These are phyloP conservation scores for Brettanomyces naardenensis DNA, from an alignment of 805 yeast species.

Conservation along the genomic window DNA sequence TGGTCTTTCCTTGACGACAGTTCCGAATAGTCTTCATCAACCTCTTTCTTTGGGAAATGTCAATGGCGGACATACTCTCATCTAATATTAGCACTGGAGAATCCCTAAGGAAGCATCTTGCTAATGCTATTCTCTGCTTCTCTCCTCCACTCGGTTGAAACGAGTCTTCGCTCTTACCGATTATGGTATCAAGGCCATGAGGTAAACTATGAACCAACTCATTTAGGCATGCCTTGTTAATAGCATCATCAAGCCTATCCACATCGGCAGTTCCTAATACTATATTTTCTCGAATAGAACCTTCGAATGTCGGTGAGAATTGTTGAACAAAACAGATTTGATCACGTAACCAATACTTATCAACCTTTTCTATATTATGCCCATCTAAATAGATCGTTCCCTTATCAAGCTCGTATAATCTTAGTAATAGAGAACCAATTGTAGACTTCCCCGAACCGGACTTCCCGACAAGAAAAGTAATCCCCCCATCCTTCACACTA, in stretches of 20 bases:
- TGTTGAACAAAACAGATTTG: constrained; percentile 74
- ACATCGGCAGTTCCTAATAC: not conserved
- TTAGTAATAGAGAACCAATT: constrained; percentile 51
- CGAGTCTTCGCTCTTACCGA: constrained; percentile 28
- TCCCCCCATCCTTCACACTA: constrained; percentile 33
- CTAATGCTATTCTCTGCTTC: constrained; percentile 73
- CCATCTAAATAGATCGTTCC: constrained; percentile 62
- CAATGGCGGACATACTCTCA: constrained; percentile 82
- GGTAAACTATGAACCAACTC: constrained; percentile 42
- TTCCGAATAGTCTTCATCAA: constrained; percentile 43
- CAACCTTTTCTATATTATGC: constrained; percentile 33
- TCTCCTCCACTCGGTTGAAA: constrained; percentile 82
- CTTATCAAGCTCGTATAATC: constrained; percentile 42
- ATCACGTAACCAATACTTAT: constrained; percentile 44
- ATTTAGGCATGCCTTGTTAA: constrained; percentile 43
- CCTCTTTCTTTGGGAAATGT: constrained; percentile 35
- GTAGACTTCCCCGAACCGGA: constrained; percentile 97
- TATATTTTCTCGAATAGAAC: constrained; percentile 56
- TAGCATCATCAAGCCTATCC: constrained; percentile 31
- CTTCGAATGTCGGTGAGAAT: constrained; percentile 55
- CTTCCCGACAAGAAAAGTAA: constrained; percentile 68
- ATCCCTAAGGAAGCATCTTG: constrained; percentile 71
- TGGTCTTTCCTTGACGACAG: constrained; percentile 65
- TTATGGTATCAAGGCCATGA: constrained; percentile 49
- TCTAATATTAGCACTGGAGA: constrained; percentile 75